phyloP scores from a whole-genome alignment of 768 basidiomycete species.

The Tylopilus subfusipes region DNA sequence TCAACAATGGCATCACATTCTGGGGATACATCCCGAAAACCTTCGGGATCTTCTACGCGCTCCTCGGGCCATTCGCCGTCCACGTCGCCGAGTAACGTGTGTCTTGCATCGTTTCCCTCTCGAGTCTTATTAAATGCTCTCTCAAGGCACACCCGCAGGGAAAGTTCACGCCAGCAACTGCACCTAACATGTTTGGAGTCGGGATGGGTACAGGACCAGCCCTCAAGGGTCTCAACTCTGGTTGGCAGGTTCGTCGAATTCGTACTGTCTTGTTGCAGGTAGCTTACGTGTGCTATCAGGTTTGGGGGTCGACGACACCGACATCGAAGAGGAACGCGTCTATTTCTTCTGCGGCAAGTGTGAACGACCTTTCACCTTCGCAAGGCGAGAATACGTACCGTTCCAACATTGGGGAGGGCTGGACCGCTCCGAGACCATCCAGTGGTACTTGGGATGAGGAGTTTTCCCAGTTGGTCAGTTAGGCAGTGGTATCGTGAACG shows the following conservation, averaged over 20 bases:
- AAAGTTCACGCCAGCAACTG: conserved; percentile 40
- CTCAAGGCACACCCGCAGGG: conserved; percentile 41
- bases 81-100: conserved; percentile 56
- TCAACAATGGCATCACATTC: conserved; percentile 32
- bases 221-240: conserved; percentile 53
- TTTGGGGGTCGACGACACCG: conserved; percentile 53
- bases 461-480: conserved; percentile 45
- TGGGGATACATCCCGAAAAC: conserved; percentile 56
- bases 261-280: conserved; percentile 7
- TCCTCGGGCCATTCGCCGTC: conserved; percentile 62
- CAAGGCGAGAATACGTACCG: conserved; percentile 48
- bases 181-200: conserved; percentile 51
- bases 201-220: conserved; percentile 45
- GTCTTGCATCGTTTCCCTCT: conserved; percentile 15
- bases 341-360: conserved; percentile 55
- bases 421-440: conserved; percentile 48
- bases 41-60: conserved; percentile 66
- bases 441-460: conserved; percentile 66
- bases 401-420: conserved; percentile 45
- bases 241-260: conserved; percentile 59
- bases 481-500: conserved; percentile 1
- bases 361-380: conserved; percentile 44
- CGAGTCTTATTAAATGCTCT: conserved; percentile 7
- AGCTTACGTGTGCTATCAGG: conserved; percentile 35
- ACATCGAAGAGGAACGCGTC: conserved; percentile 58